Conservation (phyloP, 2,329 filamentous ascomycete genomes). For the Exophiala lecanii-corni region DNA sequence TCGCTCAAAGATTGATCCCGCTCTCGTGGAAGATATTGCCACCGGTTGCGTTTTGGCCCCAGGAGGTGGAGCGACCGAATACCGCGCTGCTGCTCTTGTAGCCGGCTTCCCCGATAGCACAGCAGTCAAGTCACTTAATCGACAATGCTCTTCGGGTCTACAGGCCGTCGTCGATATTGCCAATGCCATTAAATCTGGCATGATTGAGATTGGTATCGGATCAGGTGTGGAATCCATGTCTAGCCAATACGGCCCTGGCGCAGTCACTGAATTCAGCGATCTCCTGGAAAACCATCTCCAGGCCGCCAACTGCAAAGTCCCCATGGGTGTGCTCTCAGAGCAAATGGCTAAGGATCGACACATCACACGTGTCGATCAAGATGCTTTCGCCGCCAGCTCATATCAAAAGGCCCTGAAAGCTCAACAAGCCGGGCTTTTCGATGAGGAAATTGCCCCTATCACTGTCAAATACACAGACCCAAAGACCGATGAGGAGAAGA, state of each 20-base stretch:
- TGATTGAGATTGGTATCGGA: conserved; percentile 93
- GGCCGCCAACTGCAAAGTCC: conserved; percentile 92
- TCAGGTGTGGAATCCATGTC: conserved; percentile 97
- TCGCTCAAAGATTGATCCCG: conserved; percentile 83
- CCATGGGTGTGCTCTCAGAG: conserved; percentile 92
- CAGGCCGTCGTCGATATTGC: conserved; percentile 92
- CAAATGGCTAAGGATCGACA: conserved; percentile 84
- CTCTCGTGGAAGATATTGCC: conserved; percentile 83
- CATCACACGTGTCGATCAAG: conserved; percentile 69
- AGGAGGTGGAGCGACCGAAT: conserved; percentile 92
- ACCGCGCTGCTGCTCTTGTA: conserved; percentile 83
- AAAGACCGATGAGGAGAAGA: conserved; percentile 80
- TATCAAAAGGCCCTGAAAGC: conserved; percentile 87
- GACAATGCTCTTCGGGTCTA: conserved; percentile 89
- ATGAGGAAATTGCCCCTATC: conserved; percentile 84
- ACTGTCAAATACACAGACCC: conserved; percentile 85
- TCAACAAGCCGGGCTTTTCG: conserved; percentile 83
- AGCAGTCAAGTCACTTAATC: conserved; percentile 83
- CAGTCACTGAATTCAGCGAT: conserved; percentile 90
- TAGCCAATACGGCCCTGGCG: conserved; percentile 79
- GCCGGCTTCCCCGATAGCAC: conserved; percentile 84
- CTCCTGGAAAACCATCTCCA: conserved; percentile 75
- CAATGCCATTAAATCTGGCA: conserved; percentile 82
- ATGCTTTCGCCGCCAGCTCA: conserved; percentile 87
- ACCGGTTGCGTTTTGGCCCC: conserved; percentile 89